A percentile compares a stretch with the other conserved stretches of the same genome.
These are phyloP conservation scores for Taiozyma sp. DNA, from an alignment of 1,139 yeast genomes.

Conservation along the genomic window DNA sequence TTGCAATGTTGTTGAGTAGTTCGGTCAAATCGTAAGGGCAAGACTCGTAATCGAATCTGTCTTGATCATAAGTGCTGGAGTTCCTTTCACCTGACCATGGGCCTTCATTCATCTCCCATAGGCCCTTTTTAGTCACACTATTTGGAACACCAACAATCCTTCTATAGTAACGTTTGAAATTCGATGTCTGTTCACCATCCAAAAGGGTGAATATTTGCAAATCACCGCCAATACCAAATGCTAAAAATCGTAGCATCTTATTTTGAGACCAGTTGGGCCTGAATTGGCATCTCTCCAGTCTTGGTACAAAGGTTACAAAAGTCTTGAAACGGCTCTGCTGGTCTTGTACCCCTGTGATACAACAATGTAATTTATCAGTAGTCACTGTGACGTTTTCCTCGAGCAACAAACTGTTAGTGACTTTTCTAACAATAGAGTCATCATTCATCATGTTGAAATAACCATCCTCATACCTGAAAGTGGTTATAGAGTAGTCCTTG, in stretches of 20 bases:
- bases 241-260: constrained; percentile 25
- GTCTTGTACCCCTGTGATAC: constrained; percentile 26
- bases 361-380: constrained; percentile 42
- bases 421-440: constrained; percentile 36
- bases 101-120: constrained; percentile 17
- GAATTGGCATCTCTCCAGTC: constrained; percentile 32
- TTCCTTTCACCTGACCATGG: constrained; percentile 12
- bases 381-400: constrained; percentile 27
- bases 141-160: background rate
- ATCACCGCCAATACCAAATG: constrained; percentile 50
- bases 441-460: constrained; percentile 25
- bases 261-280: constrained; percentile 33
- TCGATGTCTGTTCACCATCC: constrained; percentile 6
- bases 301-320: constrained; percentile 39
- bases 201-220: constrained; percentile 28
- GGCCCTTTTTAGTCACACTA: constrained; percentile 16
- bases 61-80: constrained; percentile 14
- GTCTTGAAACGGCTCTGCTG: constrained; percentile 16
- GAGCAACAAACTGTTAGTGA: constrained; percentile 35
- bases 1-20: constrained; percentile 12
- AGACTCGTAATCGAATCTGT: constrained; percentile 2
- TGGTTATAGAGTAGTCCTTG: constrained; percentile 34
- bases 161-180: constrained; percentile 14
- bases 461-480: constrained; percentile 8
- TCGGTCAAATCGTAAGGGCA: constrained; percentile 6